Conservation (phyloP, 192 early-diverging fungal species). For the Chytriomyces hyalinus region DNA sequence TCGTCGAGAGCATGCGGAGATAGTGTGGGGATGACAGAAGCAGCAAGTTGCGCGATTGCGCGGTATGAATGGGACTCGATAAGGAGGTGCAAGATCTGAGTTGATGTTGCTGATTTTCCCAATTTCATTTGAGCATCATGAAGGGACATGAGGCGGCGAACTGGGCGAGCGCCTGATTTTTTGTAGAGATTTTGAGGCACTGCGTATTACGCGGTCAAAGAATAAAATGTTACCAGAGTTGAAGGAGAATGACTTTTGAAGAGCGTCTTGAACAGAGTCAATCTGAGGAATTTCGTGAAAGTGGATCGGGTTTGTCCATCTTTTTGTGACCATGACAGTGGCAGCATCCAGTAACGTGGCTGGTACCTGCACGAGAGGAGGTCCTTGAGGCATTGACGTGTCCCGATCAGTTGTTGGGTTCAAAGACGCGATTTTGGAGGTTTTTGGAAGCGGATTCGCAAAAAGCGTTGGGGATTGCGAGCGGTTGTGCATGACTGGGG, state of each 20-base stretch:
- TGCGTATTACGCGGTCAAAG: constrained; percentile 8
- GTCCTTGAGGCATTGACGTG: no score
- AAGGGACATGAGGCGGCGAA: constrained; percentile 1
- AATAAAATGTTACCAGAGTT: constrained; percentile 3
- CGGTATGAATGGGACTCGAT: constrained; percentile 44
- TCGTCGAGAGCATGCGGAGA: constrained; percentile 37
- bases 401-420: no score
- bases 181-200: constrained; percentile 19
- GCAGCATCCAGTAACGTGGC: background rate
- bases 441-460: no score
- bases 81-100: constrained; percentile 37
- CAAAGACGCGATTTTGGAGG: no score
- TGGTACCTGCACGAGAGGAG: no score
- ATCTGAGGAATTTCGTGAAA: constrained; percentile 50
- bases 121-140: constrained; percentile 20
- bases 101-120: constrained; percentile 24
- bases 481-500: no score
- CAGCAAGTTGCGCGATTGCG: constrained; percentile 34
- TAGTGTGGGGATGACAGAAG: constrained; percentile 37
- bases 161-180: background rate
- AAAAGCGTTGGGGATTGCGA: no score
- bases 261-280: constrained; percentile 45
- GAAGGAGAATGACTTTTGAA: constrained; percentile 41
- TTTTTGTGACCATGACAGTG: constrained; percentile 21
- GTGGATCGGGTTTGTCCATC: constrained; percentile 41